phyloP scores from a whole-genome alignment of 116 monocot species.

The Zostera marina region DNA sequence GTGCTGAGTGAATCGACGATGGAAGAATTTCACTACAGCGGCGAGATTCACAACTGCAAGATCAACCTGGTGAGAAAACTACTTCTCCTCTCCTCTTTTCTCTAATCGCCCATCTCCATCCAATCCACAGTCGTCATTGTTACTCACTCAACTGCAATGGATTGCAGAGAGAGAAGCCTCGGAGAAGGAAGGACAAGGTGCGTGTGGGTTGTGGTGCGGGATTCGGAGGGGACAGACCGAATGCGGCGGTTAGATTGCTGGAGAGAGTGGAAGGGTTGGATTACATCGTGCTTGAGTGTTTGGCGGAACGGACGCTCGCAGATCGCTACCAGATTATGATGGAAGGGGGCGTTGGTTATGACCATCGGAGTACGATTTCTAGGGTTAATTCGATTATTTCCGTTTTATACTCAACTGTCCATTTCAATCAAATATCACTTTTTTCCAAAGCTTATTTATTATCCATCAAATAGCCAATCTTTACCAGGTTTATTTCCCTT shows the following conservation, averaged over 20 bases:
- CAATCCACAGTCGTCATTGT: not conserved
- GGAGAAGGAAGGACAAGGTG: constrained; percentile 44
- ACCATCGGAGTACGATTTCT: constrained; percentile 43
- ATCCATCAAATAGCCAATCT: not conserved
- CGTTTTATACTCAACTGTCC: too few species aligned
- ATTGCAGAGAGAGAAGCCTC: constrained; percentile 48
- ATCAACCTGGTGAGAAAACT: constrained; percentile 37
- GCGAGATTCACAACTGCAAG: constrained; percentile 25
- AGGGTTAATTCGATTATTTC: too few species aligned
- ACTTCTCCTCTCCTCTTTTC: not conserved
- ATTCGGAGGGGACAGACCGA: constrained; percentile 66
- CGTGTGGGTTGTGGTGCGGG: constrained; percentile 81
- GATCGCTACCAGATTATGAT: constrained; percentile 54
- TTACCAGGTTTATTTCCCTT: constrained; percentile 1
- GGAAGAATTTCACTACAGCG: constrained; percentile 3
- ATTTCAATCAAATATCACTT: not conserved
- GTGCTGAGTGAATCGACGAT: not conserved
- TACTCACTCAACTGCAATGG: not conserved
- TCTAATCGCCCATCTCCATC: not conserved
- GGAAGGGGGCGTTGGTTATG: constrained; percentile 69
- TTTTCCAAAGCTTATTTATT: not conserved
- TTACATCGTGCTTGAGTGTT: constrained; percentile 81
- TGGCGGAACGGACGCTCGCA: constrained; percentile 90
- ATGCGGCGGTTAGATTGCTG: constrained; percentile 53
- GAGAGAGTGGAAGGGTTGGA: constrained; percentile 46